phyloP scores from a whole-genome alignment of 441 rosid genomes.

The Erodium trifolium region DNA sequence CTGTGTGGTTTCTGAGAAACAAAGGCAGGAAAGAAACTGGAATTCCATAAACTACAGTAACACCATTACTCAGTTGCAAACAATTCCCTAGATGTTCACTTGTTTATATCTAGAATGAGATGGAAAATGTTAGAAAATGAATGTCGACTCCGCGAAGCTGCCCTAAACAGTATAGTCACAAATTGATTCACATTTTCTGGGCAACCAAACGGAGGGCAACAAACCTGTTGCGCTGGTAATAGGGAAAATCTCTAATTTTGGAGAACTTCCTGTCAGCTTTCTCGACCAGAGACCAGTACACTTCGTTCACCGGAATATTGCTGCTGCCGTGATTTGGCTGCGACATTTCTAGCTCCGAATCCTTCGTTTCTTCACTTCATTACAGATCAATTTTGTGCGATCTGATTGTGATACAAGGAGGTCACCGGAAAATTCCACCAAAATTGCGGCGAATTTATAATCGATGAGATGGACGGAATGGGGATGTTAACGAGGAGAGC shows the following conservation, averaged over 20 bases:
- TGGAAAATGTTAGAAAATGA: no score
- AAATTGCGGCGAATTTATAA: not conserved
- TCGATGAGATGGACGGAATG: not conserved
- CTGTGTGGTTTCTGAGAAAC: not conserved
- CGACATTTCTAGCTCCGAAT: constrained; percentile 27
- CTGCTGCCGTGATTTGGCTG: constrained; percentile 31
- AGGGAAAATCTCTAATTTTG: constrained; percentile 94
- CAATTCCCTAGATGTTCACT: not conserved
- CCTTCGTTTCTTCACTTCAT: constrained; percentile 7
- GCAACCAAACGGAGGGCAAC: constrained; percentile 6
- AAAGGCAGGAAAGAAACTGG: not conserved
- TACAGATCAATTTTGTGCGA: not conserved
- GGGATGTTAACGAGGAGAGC: not conserved
- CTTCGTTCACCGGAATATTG: constrained; percentile 70
- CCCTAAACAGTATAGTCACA: not conserved
- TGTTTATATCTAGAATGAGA: no score
- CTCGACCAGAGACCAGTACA: constrained; percentile 86
- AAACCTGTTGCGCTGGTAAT: constrained; percentile 86
- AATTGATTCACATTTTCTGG: not conserved
- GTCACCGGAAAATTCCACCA: not conserved
- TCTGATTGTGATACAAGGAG: not conserved
- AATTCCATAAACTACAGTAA: not conserved
- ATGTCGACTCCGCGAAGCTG: no score
- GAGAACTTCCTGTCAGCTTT: constrained; percentile 95
- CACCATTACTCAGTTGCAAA: constrained; percentile 6